A percentile compares a stretch with the other conserved stretches of the same genome.
These are phyloP conservation scores for Rhododendron ferrugineum DNA, from an alignment of 148 eudicot species.

Conservation along the genomic window DNA sequence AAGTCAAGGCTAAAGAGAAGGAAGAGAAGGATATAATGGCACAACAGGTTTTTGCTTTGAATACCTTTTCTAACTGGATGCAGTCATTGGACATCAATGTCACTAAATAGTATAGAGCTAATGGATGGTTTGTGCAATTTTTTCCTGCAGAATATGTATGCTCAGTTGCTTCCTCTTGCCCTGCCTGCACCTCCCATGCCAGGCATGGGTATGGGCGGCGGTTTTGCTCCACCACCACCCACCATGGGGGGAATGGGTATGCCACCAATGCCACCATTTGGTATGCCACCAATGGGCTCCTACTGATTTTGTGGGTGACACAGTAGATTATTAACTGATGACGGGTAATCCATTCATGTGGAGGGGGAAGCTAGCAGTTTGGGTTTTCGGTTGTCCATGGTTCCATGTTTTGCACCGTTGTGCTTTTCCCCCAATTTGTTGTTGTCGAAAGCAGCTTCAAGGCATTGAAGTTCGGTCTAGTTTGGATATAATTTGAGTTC, in stretches of 20 bases:
- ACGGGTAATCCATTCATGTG: not conserved
- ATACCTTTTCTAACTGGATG: not conserved
- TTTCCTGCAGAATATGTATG: conserved; percentile 81
- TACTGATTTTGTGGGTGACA: conserved; percentile 27
- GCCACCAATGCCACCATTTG: conserved; percentile 96
- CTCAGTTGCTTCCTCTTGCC: conserved; percentile 93
- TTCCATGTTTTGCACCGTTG: not conserved
- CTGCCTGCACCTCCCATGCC: conserved; percentile 93
- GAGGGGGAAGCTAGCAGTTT: conserved; percentile 2
- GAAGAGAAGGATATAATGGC: conserved; percentile 83
- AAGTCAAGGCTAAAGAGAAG: conserved; percentile 71
- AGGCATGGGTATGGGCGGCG: conserved; percentile 78
- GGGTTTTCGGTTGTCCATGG: not conserved
- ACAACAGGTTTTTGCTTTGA: conserved; percentile 50
- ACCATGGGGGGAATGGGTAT: conserved; percentile 48
- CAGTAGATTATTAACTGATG: not conserved
- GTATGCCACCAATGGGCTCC: conserved; percentile 97
- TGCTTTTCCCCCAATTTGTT: not conserved
- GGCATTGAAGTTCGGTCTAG: not conserved
- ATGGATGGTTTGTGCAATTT: not conserved
- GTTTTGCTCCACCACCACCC: conserved; percentile 49
- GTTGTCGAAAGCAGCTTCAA: not conserved
- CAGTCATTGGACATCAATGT: not conserved
- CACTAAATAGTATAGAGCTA: not conserved
- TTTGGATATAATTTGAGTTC: conserved; percentile 1